Evolutionary conservation across 441 rosid species (phyloP).

Genomic region (Geranium incanum): DNA sequence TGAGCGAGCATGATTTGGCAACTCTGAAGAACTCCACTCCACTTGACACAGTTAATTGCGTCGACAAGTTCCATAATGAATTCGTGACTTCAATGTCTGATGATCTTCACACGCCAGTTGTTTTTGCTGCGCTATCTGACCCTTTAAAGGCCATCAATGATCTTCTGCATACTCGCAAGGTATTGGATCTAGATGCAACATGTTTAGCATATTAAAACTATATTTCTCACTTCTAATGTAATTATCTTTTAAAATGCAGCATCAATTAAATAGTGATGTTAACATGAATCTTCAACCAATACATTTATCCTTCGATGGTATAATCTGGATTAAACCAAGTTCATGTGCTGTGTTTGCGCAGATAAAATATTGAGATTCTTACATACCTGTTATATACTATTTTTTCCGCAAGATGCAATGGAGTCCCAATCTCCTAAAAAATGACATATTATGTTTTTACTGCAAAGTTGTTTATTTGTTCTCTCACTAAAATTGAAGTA

Average conservation of each 20-base stretch:
- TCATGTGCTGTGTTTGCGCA: neutral
- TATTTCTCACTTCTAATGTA: neutral
- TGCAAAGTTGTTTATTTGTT: neutral
- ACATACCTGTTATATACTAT: neutral
- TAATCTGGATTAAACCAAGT: neutral
- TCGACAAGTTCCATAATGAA: conserved; percentile 45
- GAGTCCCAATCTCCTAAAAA: neutral
- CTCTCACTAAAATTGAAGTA: neutral
- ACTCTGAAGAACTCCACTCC: conserved; percentile 39
- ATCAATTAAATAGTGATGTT: neutral
- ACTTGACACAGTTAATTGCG: conserved; percentile 35
- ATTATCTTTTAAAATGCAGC: neutral
- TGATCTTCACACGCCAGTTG: conserved; percentile 77
- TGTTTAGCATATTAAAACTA: neutral
- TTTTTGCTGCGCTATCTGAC: conserved; percentile 80
- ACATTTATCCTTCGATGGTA: neutral
- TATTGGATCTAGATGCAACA: conserved; percentile 20
- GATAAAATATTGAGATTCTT: neutral
- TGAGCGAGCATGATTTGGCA: conserved; percentile 38
- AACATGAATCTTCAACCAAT: neutral
- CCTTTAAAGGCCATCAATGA: conserved; percentile 77
- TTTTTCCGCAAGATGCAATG: neutral
- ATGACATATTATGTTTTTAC: neutral
- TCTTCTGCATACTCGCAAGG: conserved; percentile 75
- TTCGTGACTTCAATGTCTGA: conserved; percentile 72